These are phyloP conservation scores for Ramularia collo-cygni DNA, from an alignment of 2,329 filamentous ascomycete genomes.

Conservation along the genomic window DNA sequence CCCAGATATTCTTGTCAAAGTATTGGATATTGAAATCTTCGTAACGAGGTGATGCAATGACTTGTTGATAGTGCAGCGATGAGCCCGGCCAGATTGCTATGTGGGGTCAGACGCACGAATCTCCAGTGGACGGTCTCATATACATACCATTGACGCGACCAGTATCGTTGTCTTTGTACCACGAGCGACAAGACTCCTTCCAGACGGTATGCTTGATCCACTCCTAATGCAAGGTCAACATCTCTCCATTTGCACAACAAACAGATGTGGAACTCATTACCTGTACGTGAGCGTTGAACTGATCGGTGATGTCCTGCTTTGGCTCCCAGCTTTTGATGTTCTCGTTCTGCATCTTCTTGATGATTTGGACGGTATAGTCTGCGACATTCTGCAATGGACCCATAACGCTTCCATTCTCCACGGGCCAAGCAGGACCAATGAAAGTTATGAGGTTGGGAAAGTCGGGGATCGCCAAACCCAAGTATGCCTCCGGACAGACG, in stretches of 20 bases:
- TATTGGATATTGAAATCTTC: constrained; percentile 41
- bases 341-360: constrained; percentile 43
- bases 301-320: constrained; percentile 35
- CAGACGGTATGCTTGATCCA: constrained; percentile 46
- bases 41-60: constrained; percentile 35
- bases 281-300: constrained; percentile 38
- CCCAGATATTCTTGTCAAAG: constrained; percentile 36
- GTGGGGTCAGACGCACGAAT: too few species aligned
- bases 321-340: constrained; percentile 38
- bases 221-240: constrained; percentile 27
- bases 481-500: constrained; percentile 33
- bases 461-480: constrained; percentile 37
- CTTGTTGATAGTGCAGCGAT: constrained; percentile 42
- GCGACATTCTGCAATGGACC: constrained; percentile 34
- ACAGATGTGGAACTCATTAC: constrained; percentile 5
- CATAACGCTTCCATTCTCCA: constrained; percentile 42
- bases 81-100: constrained; percentile 45
- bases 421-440: constrained; percentile 32
- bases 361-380: constrained; percentile 36
- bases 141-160: constrained; percentile 34
- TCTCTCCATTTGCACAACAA: neutral
- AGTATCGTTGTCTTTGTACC: constrained; percentile 42
- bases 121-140: too few species aligned
- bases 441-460: constrained; percentile 40
- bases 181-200: constrained; percentile 37